Base-by-base conservation (phyloP, 176 grass and related monocot species). In the Oryza punctata region DNA sequence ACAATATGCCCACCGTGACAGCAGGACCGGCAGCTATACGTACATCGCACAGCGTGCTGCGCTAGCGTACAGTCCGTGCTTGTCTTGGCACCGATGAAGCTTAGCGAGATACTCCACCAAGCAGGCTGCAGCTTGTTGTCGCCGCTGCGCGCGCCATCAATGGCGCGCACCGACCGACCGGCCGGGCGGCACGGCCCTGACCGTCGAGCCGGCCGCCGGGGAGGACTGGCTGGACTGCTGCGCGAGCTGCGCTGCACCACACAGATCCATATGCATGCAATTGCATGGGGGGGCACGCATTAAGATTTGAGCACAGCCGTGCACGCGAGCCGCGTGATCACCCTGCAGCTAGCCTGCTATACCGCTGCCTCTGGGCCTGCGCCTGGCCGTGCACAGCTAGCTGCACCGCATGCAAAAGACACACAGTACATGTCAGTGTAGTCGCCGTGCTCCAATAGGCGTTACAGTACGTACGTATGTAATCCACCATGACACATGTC, bases 101-200 rank as follows among this genome's bases (percentile, higher is more conserved):
- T 10, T 7, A 23, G 11, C 19, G 3, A 45, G 38, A 15, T 6
- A 63, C 4, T 16, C 76, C 9, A 6, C 38, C 3, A 46, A 1
- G 45, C 43, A 44, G 43, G 12, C 45, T 26, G 27, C 77, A 23
- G 45, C 29, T n/a, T 72, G 32, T 33, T 35, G 80, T 82, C 40
- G 16, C 73, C 57, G 38, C 26, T 7, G 7, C 37, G 37, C 83
- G 50, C 50, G 50, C 11, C 4, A 57, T 79, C 72, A 23, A 86
- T 59, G 70, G 69, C 69, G 45, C 77, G 60, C 77, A 80, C 69
- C 68, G 67, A 19, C 83, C 83, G 33, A 25, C 32, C 49, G 27
- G 2, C 16, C 33, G 10, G 37, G 7, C 21, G 77, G 24, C 67
- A 45, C 61, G 38, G 14, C 63, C 76, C 76, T 18, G 44, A 41